Base-by-base conservation (phyloP, 768 basidiomycete genomes). In the Rhizopogon salebrosus region DNA sequence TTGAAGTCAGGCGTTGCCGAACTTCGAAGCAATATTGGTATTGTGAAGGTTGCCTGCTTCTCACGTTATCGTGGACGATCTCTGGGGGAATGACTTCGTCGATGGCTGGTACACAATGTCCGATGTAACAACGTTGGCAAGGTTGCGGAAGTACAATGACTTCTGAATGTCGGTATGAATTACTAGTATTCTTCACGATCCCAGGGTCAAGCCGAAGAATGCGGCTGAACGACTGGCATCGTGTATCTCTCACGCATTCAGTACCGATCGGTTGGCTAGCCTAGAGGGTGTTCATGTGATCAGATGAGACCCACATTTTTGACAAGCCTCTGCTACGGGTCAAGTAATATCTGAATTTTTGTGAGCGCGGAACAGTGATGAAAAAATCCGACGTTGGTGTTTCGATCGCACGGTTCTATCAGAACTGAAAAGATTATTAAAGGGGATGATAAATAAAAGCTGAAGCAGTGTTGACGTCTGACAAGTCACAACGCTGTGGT, bases 51-150 rank as follows among this genome's bases (percentile, higher is more conserved):
- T 18, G 39, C 20, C 26, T 1, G 52, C 38, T 34, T 56, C 53
- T 49, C 52, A 45, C 41, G 53, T 54, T 56, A 54, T 54, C 48
- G 41, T 27, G 41, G 29, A 36, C 22, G 26, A 56, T 56, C 46
- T 37, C 46, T 26, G 23, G 45, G 13, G 40, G 10, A 24, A 22
- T 24, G 41, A 10, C 27, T 29, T 13, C 10, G 31, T 34, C 10
- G 31, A 34, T 34, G 31, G 31, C 31, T 31, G 31, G 31, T n/a
- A n/a, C 31, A 11, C 31, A 31, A 9, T 3, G 10, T 6, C 27
- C 8, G 8, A 27, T 27, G 27, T 8, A 6, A 27, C 8, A 27
- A 27, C 27, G 27, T 27, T 27, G 27, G 27, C 13, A 45, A 42
- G 8, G 29, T 31, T 18, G 14, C 45, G 45, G 45, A 46, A 31